Conservation (phyloP, 108 stramenopile species). For the Chaetoceros tenuissimus region DNA sequence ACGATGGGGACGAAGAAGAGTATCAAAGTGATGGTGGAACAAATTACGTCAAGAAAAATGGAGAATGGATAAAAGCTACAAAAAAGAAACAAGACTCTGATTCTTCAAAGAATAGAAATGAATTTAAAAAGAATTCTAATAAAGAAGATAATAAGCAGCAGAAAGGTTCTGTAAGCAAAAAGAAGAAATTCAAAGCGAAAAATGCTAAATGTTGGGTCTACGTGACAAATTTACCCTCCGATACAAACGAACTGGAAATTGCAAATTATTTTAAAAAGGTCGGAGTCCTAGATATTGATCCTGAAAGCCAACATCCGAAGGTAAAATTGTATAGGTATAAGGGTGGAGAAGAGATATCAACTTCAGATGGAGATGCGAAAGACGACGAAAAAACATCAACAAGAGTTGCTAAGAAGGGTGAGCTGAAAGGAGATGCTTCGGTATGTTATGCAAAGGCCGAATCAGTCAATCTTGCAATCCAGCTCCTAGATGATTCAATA, state of each 20-base stretch:
- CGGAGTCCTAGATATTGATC: constrained; percentile 88
- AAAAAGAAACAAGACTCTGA: constrained; percentile 2
- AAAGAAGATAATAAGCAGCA: constrained; percentile 1
- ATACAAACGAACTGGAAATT: constrained; percentile 72
- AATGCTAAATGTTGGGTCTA: constrained; percentile 83
- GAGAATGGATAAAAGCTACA: neutral
- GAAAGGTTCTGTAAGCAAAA: constrained; percentile 19
- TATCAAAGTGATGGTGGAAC: constrained; percentile 80
- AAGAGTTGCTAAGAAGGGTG: no score
- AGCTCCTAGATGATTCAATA: constrained; percentile 71
- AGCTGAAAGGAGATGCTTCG: constrained; percentile 87
- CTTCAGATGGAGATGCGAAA: neutral
- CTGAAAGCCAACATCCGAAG: constrained; percentile 79
- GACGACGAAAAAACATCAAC: no score
- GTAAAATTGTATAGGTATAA: constrained; percentile 83
- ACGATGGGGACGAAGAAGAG: constrained; percentile 53
- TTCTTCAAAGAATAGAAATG: neutral
- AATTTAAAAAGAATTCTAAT: constrained; percentile 2
- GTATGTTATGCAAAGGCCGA: constrained; percentile 88
- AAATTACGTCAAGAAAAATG: constrained; percentile 51
- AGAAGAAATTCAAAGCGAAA: constrained; percentile 72
- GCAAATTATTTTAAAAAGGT: constrained; percentile 68
- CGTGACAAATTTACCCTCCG: constrained; percentile 79
- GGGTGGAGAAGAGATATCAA: neutral
- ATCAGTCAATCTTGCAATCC: constrained; percentile 85